Percentiles rank a stretch among this genome's conserved stretches.
Conservation (phyloP, 2,329 filamentous ascomycete genomes). For the Aspergillus quadrilineatus region DNA sequence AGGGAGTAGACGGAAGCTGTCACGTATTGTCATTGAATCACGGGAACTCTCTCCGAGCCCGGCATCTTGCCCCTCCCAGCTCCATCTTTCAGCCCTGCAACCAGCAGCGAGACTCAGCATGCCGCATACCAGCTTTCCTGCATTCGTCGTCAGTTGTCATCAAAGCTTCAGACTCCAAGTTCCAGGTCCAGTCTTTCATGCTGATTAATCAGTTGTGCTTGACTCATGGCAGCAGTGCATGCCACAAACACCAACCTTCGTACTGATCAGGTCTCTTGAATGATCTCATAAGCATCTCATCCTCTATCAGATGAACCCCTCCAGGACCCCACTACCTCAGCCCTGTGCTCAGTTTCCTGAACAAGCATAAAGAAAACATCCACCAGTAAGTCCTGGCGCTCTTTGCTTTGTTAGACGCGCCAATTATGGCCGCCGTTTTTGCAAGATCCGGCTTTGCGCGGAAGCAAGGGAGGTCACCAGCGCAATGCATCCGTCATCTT, state of each 20-base stretch:
- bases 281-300: constrained; percentile 3
- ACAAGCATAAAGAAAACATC: constrained; percentile 8
- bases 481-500: constrained; percentile 24
- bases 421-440: constrained; percentile 4
- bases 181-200: neutral
- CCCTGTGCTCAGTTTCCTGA: constrained; percentile 10
- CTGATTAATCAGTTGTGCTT: constrained; percentile 1
- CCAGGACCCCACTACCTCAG: constrained; percentile 5
- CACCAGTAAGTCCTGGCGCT: constrained; percentile 8
- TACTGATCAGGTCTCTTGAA: neutral
- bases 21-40: too few relatives aligned
- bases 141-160: neutral
- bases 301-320: neutral
- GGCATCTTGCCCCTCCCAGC: neutral
- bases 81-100: constrained; percentile 11
- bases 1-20: too few relatives aligned
- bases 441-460: constrained; percentile 21
- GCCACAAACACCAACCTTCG: neutral
- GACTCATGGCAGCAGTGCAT: neutral
- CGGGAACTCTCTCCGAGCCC: neutral
- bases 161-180: neutral
- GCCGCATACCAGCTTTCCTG: neutral
- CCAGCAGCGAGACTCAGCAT: neutral
- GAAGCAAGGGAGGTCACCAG: constrained; percentile 22
- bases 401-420: constrained; percentile 3